These are phyloP conservation scores for Cicer chorassanicum DNA, from an alignment of 306 rosid species.

Conservation along the genomic window DNA sequence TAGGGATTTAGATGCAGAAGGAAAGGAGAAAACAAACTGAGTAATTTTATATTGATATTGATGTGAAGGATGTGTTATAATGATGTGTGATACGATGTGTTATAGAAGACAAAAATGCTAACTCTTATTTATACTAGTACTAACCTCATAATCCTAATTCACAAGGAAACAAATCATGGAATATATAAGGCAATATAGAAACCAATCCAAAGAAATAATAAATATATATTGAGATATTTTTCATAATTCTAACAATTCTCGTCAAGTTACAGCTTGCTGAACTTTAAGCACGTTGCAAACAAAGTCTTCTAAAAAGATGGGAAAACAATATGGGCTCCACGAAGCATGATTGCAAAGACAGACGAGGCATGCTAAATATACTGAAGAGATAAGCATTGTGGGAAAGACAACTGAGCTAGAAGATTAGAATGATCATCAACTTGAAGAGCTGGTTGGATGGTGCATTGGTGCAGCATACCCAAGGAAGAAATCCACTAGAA, in stretches of 20 bases:
- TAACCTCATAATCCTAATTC: not conserved
- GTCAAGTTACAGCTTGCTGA: not conserved
- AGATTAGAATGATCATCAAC: not conserved
- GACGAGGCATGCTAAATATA: not conserved
- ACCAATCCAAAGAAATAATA: not conserved
- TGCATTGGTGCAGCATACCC: not conserved
- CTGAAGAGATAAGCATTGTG: not conserved
- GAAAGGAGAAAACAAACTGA: not conserved
- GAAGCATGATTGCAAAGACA: not conserved
- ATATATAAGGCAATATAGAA: not conserved
- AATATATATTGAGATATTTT: not conserved
- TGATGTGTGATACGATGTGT: not conserved
- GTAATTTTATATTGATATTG: not conserved
- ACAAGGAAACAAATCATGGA: not conserved
- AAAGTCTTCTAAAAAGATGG: not conserved
- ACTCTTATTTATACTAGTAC: not conserved
- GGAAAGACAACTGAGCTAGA: not conserved
- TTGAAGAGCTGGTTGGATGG: not conserved
- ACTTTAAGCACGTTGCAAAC: not conserved
- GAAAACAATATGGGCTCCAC: not conserved
- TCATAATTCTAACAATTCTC: not conserved
- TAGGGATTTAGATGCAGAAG: not conserved
- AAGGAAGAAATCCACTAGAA: too few species aligned
- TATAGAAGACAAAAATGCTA: not conserved
- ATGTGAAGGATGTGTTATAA: not conserved